Base-by-base conservation (phyloP, 768 basidiomycete species). In the Lentinula boryana region DNA sequence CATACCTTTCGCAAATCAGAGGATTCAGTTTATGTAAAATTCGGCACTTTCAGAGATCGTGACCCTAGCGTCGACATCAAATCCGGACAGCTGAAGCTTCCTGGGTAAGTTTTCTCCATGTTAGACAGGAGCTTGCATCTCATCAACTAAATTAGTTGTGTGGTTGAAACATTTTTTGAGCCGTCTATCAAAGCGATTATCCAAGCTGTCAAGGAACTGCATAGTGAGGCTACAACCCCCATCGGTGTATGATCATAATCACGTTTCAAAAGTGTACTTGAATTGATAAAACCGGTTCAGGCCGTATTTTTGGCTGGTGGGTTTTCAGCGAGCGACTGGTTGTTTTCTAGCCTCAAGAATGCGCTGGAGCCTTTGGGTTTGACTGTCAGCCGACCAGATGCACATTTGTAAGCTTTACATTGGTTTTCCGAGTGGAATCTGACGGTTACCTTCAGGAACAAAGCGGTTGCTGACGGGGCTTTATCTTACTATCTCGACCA, bases 271-370 rank as follows among this genome's bases (percentile, higher is more conserved):
- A 12, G 16, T 1, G 27, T 0, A 3, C 27, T 35, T 18, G 32
- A 10, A 40, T 32, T 27, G 13, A 12, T 32, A n/a, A 2, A 18
- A 21, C 49, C 27, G 36, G 12, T 58, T n/a, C 16, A 78, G 75
- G 62, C 72, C 8, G 73, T 81, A 23, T 77, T 83, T 57, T 68
- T 84, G 13, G 81, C 84, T 3, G 82, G 83, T 7, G 82, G 81
- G 0, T 84, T 84, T 67, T 76, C 78, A 9, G 78, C 80, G 1
- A 83, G 75, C 60, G 77, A 80, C 48, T 83, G 76, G 75, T 67
- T 84, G 16, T 82, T 78, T 62, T 63, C 69, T 1, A 70, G 72
- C 51, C 72, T 82, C n/a, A 75, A 77, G 52, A 63, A 60, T 41
- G 66, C 74, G 21, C 72, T 82, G 9, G 69, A 74, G 10, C 58